A percentile compares a stretch with the other conserved stretches of the same genome.
Evolutionary conservation across 345 rosid genomes (phyloP).

Genomic region (Linum lewisii): DNA sequence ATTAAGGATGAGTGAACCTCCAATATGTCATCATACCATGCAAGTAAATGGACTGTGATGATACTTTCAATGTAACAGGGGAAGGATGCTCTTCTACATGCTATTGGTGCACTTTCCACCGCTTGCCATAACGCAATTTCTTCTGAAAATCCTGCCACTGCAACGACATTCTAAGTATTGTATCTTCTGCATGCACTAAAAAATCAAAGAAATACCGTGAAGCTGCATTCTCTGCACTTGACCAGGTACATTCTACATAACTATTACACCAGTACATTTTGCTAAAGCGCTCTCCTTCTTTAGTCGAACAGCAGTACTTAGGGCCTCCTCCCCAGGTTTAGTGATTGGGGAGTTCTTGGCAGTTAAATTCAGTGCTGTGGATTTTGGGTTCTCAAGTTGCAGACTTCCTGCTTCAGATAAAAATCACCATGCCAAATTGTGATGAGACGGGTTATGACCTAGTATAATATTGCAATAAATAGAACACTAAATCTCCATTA

Average conservation of each 20-base stretch:
- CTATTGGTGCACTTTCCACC: constrained; percentile 62
- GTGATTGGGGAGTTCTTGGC: background rate
- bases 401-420: no score
- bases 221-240: constrained; percentile 68
- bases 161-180: constrained; percentile 50
- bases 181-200: constrained; percentile 68
- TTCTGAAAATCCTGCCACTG: constrained; percentile 44
- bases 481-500: no score
- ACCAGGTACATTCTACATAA: constrained; percentile 39
- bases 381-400: no score
- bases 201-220: constrained; percentile 72
- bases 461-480: no score
- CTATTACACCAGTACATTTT: background rate
- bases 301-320: background rate
- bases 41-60: background rate
- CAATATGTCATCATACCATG: background rate
- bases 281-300: background rate
- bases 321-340: background rate
- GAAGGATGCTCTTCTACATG: constrained; percentile 72
- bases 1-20: no score
- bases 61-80: constrained; percentile 44
- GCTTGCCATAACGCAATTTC: constrained; percentile 72
- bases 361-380: background rate
- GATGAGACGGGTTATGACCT: no score
- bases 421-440: no score